These are phyloP conservation scores for Anastatica hierochuntica DNA, from an alignment of 345 rosid species.

Conservation along the genomic window DNA sequence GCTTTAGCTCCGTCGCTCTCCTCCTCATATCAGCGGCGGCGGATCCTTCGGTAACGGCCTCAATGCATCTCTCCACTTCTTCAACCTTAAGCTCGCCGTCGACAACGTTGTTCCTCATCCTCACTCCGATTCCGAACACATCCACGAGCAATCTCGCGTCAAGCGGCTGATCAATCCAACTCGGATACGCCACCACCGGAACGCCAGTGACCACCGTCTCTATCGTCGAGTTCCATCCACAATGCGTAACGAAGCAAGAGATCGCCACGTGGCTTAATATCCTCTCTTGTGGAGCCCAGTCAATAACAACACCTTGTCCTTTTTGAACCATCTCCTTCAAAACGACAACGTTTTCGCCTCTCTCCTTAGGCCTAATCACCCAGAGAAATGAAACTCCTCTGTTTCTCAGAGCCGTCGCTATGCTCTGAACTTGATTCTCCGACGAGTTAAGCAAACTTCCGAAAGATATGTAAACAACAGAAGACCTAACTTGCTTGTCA, in stretches of 20 bases:
- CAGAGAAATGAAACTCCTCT: slow-evolving; percentile 36
- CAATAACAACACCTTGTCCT: slow-evolving; percentile 32
- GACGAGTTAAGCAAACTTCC: slow-evolving; percentile 36
- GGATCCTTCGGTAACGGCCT: slow-evolving; percentile 26
- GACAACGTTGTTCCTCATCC: slow-evolving; percentile 25
- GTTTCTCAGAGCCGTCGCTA: slow-evolving; percentile 35
- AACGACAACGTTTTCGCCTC: not conserved
- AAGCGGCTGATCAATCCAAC: slow-evolving; percentile 37
- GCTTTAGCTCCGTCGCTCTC: slow-evolving; percentile 31
- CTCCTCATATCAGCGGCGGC: slow-evolving; percentile 26
- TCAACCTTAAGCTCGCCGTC: slow-evolving; percentile 21
- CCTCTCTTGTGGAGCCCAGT: slow-evolving; percentile 46
- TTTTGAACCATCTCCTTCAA: slow-evolving; percentile 24
- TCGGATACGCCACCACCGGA: slow-evolving; percentile 43
- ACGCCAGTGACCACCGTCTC: slow-evolving; percentile 41
- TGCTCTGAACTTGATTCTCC: slow-evolving; percentile 29
- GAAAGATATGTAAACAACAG: slow-evolving; percentile 53
- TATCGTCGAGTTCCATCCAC: too few species aligned
- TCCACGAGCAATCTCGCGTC: slow-evolving; percentile 37
- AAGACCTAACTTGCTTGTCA: slow-evolving; percentile 32
- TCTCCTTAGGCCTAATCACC: slow-evolving; percentile 37
- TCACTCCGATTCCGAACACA: slow-evolving; percentile 36
- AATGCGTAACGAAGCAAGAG: slow-evolving; percentile 42
- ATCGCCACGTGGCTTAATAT: slow-evolving; percentile 34
- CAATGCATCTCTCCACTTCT: slow-evolving; percentile 41